A percentile compares a stretch with the other conserved stretches of the same genome.
These are phyloP conservation scores for Stagonosporopsis tanaceti DNA, from an alignment of 2,329 filamentous ascomycete species.

Conservation along the genomic window DNA sequence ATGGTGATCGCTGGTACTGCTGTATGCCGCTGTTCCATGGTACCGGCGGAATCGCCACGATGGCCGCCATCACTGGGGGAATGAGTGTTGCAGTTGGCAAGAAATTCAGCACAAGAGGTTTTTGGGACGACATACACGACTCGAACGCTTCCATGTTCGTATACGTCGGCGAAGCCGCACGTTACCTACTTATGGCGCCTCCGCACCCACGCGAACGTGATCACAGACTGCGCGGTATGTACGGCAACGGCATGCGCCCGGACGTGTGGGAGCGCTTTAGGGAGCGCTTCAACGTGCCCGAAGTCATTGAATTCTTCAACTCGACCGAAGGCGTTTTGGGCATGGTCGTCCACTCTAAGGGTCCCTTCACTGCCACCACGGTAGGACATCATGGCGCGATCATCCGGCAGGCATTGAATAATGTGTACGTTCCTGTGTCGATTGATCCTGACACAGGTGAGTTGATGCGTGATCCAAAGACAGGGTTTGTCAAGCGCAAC, in stretches of 20 bases:
- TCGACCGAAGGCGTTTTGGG: conserved; percentile 74
- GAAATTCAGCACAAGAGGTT: conserved; percentile 71
- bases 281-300: conserved; percentile 67
- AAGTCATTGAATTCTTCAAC: conserved; percentile 78
- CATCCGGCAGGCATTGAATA: conserved; percentile 59
- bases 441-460: conserved; percentile 73
- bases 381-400: conserved; percentile 76
- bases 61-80: conserved; percentile 56
- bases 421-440: conserved; percentile 69
- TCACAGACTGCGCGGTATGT: conserved; percentile 67
- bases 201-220: conserved; percentile 65
- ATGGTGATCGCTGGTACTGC: conserved; percentile 71
- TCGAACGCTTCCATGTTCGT: conserved; percentile 73
- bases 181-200: conserved; percentile 74
- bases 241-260: conserved; percentile 71
- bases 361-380: conserved; percentile 63
- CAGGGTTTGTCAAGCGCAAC: conserved; percentile 69
- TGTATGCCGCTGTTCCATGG: conserved; percentile 82
- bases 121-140: conserved; percentile 76
- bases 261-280: conserved; percentile 72
- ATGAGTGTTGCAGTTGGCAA: conserved; percentile 66
- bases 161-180: conserved; percentile 78
- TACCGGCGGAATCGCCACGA: conserved; percentile 67
- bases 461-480: conserved; percentile 69
- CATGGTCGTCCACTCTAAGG: conserved; percentile 61